A percentile compares a stretch with the other conserved stretches of the same genome.
phyloP scores from a whole-genome alignment of 2,329 filamentous ascomycete species.

The Samsoniella hepiali region DNA sequence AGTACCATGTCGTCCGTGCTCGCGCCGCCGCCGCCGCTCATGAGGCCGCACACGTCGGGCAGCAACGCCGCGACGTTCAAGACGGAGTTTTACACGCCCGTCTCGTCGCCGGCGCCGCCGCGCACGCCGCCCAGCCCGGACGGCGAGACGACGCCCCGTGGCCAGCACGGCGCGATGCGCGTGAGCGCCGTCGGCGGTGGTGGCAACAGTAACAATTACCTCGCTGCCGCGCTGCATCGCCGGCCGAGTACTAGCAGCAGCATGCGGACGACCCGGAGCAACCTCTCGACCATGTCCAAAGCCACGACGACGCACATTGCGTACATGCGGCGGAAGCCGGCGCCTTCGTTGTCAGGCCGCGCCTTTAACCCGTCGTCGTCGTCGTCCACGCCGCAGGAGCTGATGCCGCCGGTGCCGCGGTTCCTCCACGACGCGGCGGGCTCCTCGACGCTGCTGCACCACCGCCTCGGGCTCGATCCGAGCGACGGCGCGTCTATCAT shows the following conservation, averaged over 20 bases:
- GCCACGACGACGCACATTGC: constrained; percentile 2
- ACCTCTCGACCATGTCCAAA: not conserved
- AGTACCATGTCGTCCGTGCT: constrained; percentile 14
- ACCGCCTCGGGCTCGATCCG: not conserved
- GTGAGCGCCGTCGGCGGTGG: not conserved
- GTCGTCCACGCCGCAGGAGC: not conserved
- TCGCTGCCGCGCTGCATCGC: not conserved
- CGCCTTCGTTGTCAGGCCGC: no score
- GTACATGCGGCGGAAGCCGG: not conserved
- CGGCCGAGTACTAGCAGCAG: not conserved
- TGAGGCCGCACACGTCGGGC: not conserved
- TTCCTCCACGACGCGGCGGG: not conserved
- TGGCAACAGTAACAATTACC: not conserved
- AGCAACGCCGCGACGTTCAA: not conserved
- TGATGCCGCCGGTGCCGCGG: not conserved
- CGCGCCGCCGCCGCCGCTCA: not conserved
- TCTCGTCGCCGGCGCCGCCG: not conserved
- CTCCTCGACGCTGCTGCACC: no score
- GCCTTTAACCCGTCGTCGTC: not conserved
- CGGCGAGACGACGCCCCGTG: not conserved
- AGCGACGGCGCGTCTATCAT: constrained; percentile 23
- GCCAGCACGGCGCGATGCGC: not conserved
- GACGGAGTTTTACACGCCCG: not conserved
- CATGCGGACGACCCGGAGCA: constrained; percentile 3
- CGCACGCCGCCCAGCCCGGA: not conserved